Evolutionary conservation across 2,329 filamentous ascomycete genomes (phyloP), one percentile per base, ranked within the genome.

Genomic region (Alternaria brassicicola): DNA sequence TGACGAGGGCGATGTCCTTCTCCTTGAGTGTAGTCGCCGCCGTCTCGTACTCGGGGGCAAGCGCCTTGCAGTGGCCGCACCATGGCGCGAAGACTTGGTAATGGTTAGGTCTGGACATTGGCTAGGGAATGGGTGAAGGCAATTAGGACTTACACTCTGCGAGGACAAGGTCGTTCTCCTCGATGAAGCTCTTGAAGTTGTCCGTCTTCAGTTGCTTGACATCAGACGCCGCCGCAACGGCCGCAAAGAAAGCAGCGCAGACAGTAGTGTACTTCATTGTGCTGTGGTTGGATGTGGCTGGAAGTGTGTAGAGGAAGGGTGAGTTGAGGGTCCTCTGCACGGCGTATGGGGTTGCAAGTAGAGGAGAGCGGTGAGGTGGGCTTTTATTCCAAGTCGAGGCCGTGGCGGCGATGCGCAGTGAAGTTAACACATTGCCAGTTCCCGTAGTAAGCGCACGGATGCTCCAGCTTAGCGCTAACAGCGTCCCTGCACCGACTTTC

Each of bases 11-110:
- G 80, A 95, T 94, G 78, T 90, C 85, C 88, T 94, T 95, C 81
- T 92, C 90, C 85, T 93, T 94, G 65, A 96, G 84, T 30, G 87
- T 85, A 28, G 91, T 93, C 49, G 92, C 92, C 51, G 92, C 91
- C 78, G 91, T 88, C 83, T 96, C 92, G 80, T 95, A 96, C 82
- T 95, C 91, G 76, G 91, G 91, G 63, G 91, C 95, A 68, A 99
- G 91, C 61, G 94, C 94, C 86, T 99, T 98, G 90, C 94, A 98
- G 86, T 98, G 94, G 67, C 93, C 94, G 71, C 91, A 96, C 93
- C 94, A 96, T 71, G 94, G 93, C 68, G 94, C 94, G 79, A 92
- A 97, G 88, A 97, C 90, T 92, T 42, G 26, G 53, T 4, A 36
- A 38, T 45, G 61, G 75, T 85, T 74, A 85, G 79, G 57, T 48